phyloP scores from a whole-genome alignment of 306 rosid genomes.

The Canavalia gladiata region DNA sequence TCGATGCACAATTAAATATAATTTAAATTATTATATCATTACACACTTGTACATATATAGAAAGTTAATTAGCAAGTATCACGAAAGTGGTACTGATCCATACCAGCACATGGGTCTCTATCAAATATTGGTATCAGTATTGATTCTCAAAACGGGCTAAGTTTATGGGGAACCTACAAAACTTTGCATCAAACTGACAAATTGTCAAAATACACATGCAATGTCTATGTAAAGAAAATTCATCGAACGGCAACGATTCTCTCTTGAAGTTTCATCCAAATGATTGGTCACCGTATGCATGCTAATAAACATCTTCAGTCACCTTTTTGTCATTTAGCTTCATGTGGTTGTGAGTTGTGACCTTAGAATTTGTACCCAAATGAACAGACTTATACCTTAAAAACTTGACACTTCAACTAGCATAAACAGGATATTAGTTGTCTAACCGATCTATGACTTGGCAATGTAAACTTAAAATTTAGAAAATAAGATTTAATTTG shows the following conservation, averaged over 20 bases:
- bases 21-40: too few relatives aligned
- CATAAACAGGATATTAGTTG: slow-evolving; percentile 2
- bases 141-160: slow-evolving; percentile 43
- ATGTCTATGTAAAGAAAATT: slow-evolving; percentile 38
- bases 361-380: slow-evolving; percentile 38
- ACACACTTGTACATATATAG: too few relatives aligned
- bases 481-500: not conserved
- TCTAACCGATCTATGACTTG: not conserved
- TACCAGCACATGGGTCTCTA: slow-evolving; percentile 45
- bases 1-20: too few relatives aligned
- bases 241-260: slow-evolving; percentile 50
- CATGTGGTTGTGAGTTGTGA: slow-evolving; percentile 18
- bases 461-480: not conserved
- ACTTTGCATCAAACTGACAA: slow-evolving; percentile 49
- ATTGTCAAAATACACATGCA: slow-evolving; percentile 39
- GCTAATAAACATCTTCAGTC: slow-evolving; percentile 40
- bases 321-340: slow-evolving; percentile 45
- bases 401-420: not conserved
- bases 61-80: too few relatives aligned
- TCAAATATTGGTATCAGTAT: slow-evolving; percentile 43
- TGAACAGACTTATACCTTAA: slow-evolving; percentile 44
- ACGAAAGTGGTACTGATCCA: slow-evolving; percentile 32
- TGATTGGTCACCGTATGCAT: slow-evolving; percentile 34
- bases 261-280: slow-evolving; percentile 44
- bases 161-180: slow-evolving; percentile 47